These are phyloP conservation scores for Orbilia javanica DNA, from an alignment of 2,329 filamentous ascomycete genomes.

Conservation along the genomic window DNA sequence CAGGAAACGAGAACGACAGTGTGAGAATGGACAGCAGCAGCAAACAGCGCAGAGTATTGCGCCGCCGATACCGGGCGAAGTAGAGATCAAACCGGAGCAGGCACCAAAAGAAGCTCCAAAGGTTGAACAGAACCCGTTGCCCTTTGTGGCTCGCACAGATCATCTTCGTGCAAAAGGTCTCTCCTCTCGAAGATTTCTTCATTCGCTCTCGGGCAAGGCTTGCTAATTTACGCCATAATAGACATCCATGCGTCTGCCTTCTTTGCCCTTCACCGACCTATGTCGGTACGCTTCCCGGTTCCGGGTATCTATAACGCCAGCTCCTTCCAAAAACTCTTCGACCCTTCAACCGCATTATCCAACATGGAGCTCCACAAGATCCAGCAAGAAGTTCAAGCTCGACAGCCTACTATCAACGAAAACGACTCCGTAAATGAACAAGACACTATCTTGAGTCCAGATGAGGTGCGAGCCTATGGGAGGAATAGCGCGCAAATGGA, in stretches of 20 bases:
- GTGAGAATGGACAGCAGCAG: conserved; percentile 43
- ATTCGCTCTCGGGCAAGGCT: background rate
- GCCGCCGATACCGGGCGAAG: conserved; percentile 42
- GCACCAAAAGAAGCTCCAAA: conserved; percentile 34
- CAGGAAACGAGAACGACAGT: conserved; percentile 54
- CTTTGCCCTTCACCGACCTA: conserved; percentile 94
- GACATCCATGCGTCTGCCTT: conserved; percentile 90
- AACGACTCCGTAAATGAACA: conserved; percentile 64
- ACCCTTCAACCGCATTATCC: conserved; percentile 69
- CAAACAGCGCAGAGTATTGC: conserved; percentile 45
- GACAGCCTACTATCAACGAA: conserved; percentile 63
- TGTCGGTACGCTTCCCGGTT: conserved; percentile 86
- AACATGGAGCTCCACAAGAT: conserved; percentile 64
- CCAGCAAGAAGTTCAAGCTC: conserved; percentile 77
- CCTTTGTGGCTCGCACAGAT: conserved; percentile 53
- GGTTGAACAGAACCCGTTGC: conserved; percentile 34
- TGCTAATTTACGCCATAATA: conserved; percentile 65
- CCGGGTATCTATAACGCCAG: conserved; percentile 78
- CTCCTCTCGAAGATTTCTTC: background rate
- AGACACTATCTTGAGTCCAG: conserved; percentile 72
- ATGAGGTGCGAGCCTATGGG: conserved; percentile 70
- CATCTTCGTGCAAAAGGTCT: conserved; percentile 49
- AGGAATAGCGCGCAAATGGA: conserved; percentile 65
- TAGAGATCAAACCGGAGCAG: conserved; percentile 30
- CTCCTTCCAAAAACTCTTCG: conserved; percentile 87